Conservation (phyloP, 2,329 filamentous ascomycete species). For the Trichoderma gracile region DNA sequence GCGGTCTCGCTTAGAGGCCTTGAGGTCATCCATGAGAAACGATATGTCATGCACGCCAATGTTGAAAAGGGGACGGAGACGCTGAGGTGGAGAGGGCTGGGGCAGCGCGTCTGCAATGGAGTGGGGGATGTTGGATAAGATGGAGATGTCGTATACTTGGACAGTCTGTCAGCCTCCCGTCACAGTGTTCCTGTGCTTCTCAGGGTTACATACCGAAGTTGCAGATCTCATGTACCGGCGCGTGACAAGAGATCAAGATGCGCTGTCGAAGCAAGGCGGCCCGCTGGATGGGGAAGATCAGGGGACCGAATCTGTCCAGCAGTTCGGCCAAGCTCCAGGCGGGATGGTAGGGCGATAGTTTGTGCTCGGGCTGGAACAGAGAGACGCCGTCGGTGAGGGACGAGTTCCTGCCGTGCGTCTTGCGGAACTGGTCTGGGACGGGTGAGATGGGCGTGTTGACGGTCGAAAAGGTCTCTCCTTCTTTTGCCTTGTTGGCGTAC, state of each 20-base stretch:
- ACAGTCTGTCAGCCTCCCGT: background rate
- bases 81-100: constrained; percentile 58
- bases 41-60: constrained; percentile 92
- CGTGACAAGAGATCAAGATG: constrained; percentile 81
- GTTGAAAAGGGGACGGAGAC: constrained; percentile 83
- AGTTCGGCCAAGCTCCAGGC: constrained; percentile 78
- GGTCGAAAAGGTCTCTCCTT: constrained; percentile 39
- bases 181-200: constrained; percentile 32
- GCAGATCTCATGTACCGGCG: constrained; percentile 81
- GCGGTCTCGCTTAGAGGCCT: constrained; percentile 45
- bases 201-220: constrained; percentile 68
- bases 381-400: constrained; percentile 64
- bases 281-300: constrained; percentile 88
- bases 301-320: constrained; percentile 80
- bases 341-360: constrained; percentile 77
- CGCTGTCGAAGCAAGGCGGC: constrained; percentile 83
- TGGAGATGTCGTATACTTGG: constrained; percentile 90
- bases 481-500: constrained; percentile 53
- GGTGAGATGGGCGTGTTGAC: constrained; percentile 41
- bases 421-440: constrained; percentile 36
- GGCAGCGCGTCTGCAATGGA: constrained; percentile 71
- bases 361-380: constrained; percentile 61
- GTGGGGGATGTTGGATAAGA: constrained; percentile 83
- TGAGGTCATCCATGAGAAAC: constrained; percentile 65
- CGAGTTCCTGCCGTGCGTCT: constrained; percentile 55